A percentile compares a stretch with the other conserved stretches of the same genome.
Conservation (phyloP, 352 stramenopile species). For the Phytophthora tentaculata region DNA sequence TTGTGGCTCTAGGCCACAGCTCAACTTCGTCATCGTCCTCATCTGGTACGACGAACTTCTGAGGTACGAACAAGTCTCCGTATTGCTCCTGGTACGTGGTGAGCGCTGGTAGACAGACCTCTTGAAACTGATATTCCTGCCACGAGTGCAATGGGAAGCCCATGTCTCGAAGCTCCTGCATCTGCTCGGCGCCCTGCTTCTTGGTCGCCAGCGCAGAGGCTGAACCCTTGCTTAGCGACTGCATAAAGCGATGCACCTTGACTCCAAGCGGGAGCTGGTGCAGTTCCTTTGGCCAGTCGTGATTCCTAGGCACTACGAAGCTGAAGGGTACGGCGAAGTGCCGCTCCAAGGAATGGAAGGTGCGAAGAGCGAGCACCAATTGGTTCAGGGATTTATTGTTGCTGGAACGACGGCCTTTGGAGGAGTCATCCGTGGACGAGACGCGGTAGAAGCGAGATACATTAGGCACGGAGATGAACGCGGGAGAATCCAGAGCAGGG, state of each 20-base stretch:
- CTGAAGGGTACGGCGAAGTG: slow-evolving; percentile 74
- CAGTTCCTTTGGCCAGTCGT: slow-evolving; percentile 52
- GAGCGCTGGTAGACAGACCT: slow-evolving; percentile 77
- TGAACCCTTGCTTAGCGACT: slow-evolving; percentile 24
- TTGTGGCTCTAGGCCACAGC: slow-evolving; percentile 80
- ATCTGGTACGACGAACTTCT: slow-evolving; percentile 90
- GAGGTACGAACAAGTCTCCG: slow-evolving; percentile 91
- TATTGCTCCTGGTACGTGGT: slow-evolving; percentile 78
- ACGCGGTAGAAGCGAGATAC: slow-evolving; percentile 21
- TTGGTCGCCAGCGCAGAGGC: slow-evolving; percentile 30
- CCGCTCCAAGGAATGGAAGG: slow-evolving; percentile 59
- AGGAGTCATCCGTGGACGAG: slow-evolving; percentile 2
- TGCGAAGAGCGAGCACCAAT: slow-evolving; percentile 54
- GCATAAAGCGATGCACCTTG: slow-evolving; percentile 67
- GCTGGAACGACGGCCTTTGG: neutral
- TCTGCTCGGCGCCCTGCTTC: slow-evolving; percentile 39
- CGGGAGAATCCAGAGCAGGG: neutral
- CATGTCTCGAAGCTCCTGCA: slow-evolving; percentile 46
- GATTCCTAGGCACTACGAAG: slow-evolving; percentile 30
- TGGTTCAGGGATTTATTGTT: slow-evolving; percentile 18
- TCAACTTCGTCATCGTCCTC: slow-evolving; percentile 13
- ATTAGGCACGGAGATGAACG: neutral
- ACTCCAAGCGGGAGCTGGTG: slow-evolving; percentile 60
- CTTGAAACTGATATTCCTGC: slow-evolving; percentile 69
- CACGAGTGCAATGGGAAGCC: slow-evolving; percentile 68